Percentiles rank a stretch among this genome's conserved stretches.
Evolutionary conservation across 208 protist species (phyloP).

Genomic region (Sergeia podlipaevii): DNA sequence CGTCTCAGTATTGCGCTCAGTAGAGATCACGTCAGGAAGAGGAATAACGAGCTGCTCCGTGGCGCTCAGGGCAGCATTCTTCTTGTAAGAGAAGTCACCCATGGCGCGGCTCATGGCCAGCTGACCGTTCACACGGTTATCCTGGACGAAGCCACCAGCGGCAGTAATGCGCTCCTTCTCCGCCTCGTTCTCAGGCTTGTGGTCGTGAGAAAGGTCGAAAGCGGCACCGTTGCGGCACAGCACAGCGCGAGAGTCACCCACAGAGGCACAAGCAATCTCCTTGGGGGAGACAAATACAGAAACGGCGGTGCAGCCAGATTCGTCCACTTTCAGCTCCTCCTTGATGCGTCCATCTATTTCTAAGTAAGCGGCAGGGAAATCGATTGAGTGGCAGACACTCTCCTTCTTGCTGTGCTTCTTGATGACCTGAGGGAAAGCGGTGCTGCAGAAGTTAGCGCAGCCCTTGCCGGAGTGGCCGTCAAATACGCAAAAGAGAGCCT

Average conservation of each 20-base stretch:
- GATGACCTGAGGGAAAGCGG: conserved; percentile 28
- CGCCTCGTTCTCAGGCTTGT: conserved; percentile 80
- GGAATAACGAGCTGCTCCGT: conserved; percentile 77
- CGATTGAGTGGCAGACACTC: conserved; percentile 20
- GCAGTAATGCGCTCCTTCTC: conserved; percentile 83
- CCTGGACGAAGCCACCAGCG: conserved; percentile 83
- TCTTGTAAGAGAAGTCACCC: conserved; percentile 93
- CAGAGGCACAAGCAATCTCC: conserved; percentile 84
- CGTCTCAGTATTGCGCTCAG: conserved; percentile 21
- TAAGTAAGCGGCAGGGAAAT: conserved; percentile 71
- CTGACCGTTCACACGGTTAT: conserved; percentile 93
- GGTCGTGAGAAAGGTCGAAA: conserved; percentile 85
- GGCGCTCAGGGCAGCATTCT: conserved; percentile 23
- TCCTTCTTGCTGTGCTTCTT: conserved; percentile 9
- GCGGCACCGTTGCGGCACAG: conserved; percentile 70
- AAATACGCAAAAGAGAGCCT: conserved; percentile 83
- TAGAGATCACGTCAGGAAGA: conserved; percentile 54
- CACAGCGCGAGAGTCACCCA: conserved; percentile 91
- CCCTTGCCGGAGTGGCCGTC: conserved; percentile 80
- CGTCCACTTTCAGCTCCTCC: conserved; percentile 34
- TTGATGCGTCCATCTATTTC: conserved; percentile 57
- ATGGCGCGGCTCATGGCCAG: conserved; percentile 93
- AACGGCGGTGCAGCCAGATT: conserved; percentile 75
- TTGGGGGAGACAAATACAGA: conserved; percentile 60
- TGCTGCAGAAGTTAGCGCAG: conserved; percentile 36